Percentiles rank a stretch among this genome's conserved stretches.
Conservation (phyloP, 2,329 filamentous ascomycete species). For the Fusarium tjaetaba region DNA sequence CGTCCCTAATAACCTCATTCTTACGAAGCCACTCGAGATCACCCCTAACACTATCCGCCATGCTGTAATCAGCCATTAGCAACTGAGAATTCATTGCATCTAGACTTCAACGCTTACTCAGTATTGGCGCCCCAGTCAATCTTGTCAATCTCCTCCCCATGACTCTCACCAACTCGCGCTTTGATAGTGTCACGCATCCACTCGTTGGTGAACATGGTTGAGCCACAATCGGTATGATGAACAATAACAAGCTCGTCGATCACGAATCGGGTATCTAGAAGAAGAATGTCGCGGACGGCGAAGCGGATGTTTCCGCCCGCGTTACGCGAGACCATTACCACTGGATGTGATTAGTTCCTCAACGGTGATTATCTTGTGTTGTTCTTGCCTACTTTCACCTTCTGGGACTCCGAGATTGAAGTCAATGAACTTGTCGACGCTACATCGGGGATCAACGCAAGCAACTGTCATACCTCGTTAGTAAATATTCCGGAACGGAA, state of each 20-base stretch:
- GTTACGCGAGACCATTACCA: neutral
- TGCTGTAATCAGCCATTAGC: neutral
- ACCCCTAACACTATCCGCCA: neutral
- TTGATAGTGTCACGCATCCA: neutral
- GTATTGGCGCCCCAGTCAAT: neutral
- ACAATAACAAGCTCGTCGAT: neutral
- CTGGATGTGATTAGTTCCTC: neutral
- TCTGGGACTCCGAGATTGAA: neutral
- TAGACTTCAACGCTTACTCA: neutral
- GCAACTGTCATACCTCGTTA: neutral
- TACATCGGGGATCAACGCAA: neutral
- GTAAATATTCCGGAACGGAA: neutral
- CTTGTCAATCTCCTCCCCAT: neutral
- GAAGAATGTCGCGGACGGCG: neutral
- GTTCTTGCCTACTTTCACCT: neutral
- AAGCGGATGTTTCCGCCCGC: neutral
- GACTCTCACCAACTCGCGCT: neutral
- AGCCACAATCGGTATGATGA: neutral
- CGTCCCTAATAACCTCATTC: neutral
- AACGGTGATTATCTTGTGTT: fast-evolving
- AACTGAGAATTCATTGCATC: fast-evolving
- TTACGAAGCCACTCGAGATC: neutral
- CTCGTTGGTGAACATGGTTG: neutral
- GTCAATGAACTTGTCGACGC: neutral
- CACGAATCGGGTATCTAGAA: neutral